Evolutionary conservation across 2,329 filamentous ascomycete species (phyloP).

Genomic region (Cylindrodendrum hubeiense): DNA sequence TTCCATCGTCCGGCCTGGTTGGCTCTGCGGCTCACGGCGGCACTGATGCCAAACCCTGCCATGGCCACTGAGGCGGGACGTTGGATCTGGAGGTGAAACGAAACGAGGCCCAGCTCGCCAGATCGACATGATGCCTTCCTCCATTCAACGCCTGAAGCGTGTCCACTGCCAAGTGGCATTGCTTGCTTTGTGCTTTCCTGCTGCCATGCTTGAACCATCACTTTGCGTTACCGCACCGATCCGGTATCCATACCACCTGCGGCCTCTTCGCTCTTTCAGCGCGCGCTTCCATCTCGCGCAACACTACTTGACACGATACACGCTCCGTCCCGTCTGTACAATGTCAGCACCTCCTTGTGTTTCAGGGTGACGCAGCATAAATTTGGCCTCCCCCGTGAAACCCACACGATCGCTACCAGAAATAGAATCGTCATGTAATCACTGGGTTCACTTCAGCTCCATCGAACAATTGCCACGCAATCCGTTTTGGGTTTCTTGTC

Average conservation of each 20-base stretch:
- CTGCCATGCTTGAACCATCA: background rate
- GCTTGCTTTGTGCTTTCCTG: constrained; percentile 2
- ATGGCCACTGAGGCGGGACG: constrained; percentile 6
- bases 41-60: constrained; percentile 9
- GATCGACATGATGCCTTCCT: background rate
- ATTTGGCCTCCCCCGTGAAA: constrained; percentile 10
- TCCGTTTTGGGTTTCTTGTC: background rate
- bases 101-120: constrained; percentile 12
- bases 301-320: constrained; percentile 16
- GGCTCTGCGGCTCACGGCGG: constrained; percentile 4
- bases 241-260: background rate
- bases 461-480: background rate
- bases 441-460: constrained; percentile 11
- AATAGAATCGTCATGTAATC: constrained; percentile 9
- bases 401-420: constrained; percentile 6
- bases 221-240: background rate
- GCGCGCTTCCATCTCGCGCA: background rate
- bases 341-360: constrained; percentile 9
- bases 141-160: background rate
- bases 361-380: constrained; percentile 13
- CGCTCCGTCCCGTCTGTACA: constrained; percentile 11
- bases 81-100: constrained; percentile 25
- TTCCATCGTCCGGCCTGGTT: background rate
- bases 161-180: constrained; percentile 11
- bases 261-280: background rate